phyloP scores from a whole-genome alignment of 2,329 filamentous ascomycete species.

The Ophiosphaerella herpotricha region DNA sequence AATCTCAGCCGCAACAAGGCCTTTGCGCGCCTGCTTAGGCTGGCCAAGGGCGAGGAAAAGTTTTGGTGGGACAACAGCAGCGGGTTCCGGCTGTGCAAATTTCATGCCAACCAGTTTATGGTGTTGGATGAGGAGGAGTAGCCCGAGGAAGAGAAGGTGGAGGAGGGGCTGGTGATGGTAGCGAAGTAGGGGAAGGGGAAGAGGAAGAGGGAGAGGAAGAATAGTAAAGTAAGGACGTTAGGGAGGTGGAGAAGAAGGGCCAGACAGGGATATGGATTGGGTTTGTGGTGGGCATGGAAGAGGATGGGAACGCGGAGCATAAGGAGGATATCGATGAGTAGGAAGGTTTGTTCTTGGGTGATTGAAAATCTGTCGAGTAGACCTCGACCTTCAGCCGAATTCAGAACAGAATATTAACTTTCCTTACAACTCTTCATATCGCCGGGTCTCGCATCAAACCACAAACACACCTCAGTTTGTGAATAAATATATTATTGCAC shows the following conservation, averaged over 20 bases:
- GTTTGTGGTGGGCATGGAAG: background rate
- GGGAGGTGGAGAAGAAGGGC: background rate
- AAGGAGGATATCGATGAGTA: background rate
- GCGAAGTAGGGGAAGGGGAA: background rate
- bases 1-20: background rate
- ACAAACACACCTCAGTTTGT: background rate
- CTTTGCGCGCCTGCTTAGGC: background rate
- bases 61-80: background rate
- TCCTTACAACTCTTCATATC: too few species aligned
- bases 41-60: background rate
- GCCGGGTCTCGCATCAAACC: too few species aligned
- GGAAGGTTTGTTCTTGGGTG: too few species aligned
- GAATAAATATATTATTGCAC: slow-evolving; percentile 1
- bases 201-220: background rate
- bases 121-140: background rate
- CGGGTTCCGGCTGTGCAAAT: background rate
- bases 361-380: too few species aligned
- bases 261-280: too few species aligned
- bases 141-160: background rate
- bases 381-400: too few species aligned
- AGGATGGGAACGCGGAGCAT: background rate
- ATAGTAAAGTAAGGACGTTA: background rate
- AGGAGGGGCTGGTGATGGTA: background rate
- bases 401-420: too few species aligned
- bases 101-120: too few species aligned